phyloP scores from a whole-genome alignment of 257 asterid species.

The Mentha longifolia region DNA sequence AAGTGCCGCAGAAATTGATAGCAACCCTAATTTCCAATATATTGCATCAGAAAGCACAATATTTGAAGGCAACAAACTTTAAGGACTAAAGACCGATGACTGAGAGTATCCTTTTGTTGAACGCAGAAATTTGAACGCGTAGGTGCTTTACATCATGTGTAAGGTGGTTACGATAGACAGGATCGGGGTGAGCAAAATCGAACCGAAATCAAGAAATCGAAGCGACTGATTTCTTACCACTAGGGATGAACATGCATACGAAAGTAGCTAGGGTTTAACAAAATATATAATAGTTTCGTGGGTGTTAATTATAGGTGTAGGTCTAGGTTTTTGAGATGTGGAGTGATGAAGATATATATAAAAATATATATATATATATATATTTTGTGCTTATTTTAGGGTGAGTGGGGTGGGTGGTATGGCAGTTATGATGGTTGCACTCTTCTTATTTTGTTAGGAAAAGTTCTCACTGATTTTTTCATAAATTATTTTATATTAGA shows the following conservation, averaged over 20 bases:
- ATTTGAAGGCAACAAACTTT: background rate
- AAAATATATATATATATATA: too few species aligned
- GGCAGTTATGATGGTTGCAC: constrained; percentile 10
- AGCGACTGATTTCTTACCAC: background rate
- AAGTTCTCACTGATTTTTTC: background rate
- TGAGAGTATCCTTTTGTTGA: background rate
- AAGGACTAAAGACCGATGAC: background rate
- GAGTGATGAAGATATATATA: background rate
- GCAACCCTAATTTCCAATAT: background rate
- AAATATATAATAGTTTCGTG: background rate
- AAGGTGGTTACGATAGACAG: background rate
- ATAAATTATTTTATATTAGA: background rate
- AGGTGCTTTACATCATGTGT: background rate
- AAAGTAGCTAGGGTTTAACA: too few species aligned
- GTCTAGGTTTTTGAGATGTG: background rate
- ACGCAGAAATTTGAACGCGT: background rate
- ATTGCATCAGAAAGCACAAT: constrained; percentile 6
- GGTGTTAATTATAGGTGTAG: constrained; percentile 1
- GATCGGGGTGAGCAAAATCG: background rate
- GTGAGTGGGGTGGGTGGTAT: constrained; percentile 30
- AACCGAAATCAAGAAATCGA: background rate
- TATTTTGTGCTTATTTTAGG: constrained; percentile 20
- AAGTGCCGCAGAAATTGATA: constrained; percentile 13
- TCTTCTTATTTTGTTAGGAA: background rate
- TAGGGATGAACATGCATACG: background rate